Base-by-base conservation (phyloP, 192 early-diverging fungal species). In the Geranomyces michiganensis region DNA sequence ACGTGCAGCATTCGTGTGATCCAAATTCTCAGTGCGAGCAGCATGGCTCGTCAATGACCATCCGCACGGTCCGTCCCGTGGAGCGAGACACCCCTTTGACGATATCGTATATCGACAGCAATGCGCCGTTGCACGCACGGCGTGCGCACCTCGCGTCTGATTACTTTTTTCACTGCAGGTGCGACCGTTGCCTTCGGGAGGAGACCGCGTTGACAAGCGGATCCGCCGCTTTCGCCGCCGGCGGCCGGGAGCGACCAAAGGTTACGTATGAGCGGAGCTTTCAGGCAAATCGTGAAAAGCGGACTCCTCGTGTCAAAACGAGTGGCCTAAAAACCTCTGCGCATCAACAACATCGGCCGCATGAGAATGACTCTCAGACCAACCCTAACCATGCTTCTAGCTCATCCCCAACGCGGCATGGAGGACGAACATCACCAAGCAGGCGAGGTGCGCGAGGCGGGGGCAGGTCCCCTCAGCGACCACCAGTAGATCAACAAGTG, bases 91-190 rank as follows among this genome's bases (percentile, higher is more conserved):
- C 85, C 62, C 79, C 82, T 22, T 62, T 91, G 44, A 89, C 82
- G 1, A 91, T 91, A 53, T 84, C 85, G 14, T 91, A 91, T 72
- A 89, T 90, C 46, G 87, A 90, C 71, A 79, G 80, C 17, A 79
- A 87, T 30, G 70, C 82, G 46, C 88, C 89, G 1, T 68, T 90
- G 15, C 68, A 84, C 17, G 81, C 82, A 33, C 84, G 90, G 1
- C 84, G 88, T 9, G 47, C 77, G 1, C 73, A 56, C 24, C 72
- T 91, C 27, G 32, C 76, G 47, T 72, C 76, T 13, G 89, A 90
- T 44, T 91, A 91, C 67, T 87, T 80, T 62, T 91, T 91, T 69
- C 68, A 78, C 24, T 91, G 90, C 65, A 55, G 51, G 31, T 91
- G 90, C 60, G 63, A 76, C 24, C 70, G 89, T 5, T 91, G 90